phyloP scores from a whole-genome alignment of 257 asterid species.

The Solanum neorickii region DNA sequence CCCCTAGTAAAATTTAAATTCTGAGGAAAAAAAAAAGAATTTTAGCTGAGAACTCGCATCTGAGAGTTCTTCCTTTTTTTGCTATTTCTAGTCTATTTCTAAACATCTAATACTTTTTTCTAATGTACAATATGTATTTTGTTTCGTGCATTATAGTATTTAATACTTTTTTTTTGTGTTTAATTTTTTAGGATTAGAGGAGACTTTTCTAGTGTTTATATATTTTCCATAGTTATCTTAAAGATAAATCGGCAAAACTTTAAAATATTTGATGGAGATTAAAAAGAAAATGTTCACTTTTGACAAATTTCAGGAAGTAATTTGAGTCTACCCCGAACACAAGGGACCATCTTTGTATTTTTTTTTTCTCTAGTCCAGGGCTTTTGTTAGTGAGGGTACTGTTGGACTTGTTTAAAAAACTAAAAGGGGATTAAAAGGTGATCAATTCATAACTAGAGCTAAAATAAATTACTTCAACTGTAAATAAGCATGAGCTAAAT shows the following conservation, averaged over 20 bases:
- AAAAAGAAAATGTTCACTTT: neutral
- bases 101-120: neutral
- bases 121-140: neutral
- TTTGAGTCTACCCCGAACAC: neutral
- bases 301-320: neutral
- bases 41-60: neutral
- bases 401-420: neutral
- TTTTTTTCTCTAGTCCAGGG: neutral
- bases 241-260: neutral
- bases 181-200: neutral
- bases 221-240: neutral
- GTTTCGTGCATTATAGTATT: neutral
- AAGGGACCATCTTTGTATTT: neutral
- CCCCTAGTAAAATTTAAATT: no score
- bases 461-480: neutral
- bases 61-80: neutral
- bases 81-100: neutral
- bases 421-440: neutral
- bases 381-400: neutral
- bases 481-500: neutral
- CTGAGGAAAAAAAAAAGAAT: neutral
- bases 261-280: neutral
- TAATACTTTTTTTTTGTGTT: neutral
- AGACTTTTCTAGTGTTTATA: neutral
- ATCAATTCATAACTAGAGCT: neutral